Base-by-base conservation (phyloP, 768 basidiomycete species). In the Mycena albidolilacea region DNA sequence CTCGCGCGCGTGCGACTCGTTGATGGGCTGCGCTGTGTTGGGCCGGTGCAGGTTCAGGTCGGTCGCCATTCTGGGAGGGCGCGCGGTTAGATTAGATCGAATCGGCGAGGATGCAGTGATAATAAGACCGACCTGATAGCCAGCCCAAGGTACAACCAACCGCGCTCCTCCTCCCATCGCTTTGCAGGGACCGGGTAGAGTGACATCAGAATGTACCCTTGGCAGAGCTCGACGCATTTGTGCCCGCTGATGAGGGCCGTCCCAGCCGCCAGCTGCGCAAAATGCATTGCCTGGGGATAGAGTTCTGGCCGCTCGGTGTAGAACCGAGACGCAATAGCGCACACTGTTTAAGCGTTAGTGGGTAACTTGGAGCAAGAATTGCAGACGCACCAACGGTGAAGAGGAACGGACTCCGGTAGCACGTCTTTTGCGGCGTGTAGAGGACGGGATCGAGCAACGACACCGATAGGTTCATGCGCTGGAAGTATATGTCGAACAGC, bases 21-120 rank as follows among this genome's bases (percentile, higher is more conserved):
- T 95, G 15, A 90, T 83, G 10, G 94, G 92, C 76, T 92, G 91
- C 35, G 91, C 90, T 2, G 91, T 90, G 54, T 87, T 87, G 2
- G 93, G 94, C 39, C 93, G 87, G 76, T 98, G 94, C 46, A 98
- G 87, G 77, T 97, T 97, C 30, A 98, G 86, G 79, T 97, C 96
- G 35, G 92, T 95, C 0, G 96, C 97, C 71, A 95, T 90, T 72
- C 96, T 97, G 66, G 4, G 69, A 58, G 15, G 55, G 61, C 17
- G 66, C 4, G 69, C 60, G 17, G 59, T 30, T 30, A 30, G 64
- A 17, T n/a, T 60, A 62, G 35, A 77, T 64, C 62, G 75, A 39
- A 59, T 57, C 38, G 15, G 58, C 37, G 58, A 39, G 38, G 19
- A n/a, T 48, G 14, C 12, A 14, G 50, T 52, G 7, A 21, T 52